phyloP scores from a whole-genome alignment of 148 eudicot genomes.

The Mesembryanthemum crystallinum region DNA sequence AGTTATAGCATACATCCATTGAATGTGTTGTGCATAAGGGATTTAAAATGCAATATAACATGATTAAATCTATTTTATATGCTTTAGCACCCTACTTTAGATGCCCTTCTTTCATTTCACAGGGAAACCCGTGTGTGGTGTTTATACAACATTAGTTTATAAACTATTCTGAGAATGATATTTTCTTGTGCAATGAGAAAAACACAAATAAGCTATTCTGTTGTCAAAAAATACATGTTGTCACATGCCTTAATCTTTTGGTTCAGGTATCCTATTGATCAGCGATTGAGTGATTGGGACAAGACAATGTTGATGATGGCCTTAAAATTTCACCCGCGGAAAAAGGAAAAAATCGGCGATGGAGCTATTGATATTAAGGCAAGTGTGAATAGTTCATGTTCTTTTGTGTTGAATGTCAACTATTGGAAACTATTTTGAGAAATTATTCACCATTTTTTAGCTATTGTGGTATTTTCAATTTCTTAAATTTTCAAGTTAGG shows the following conservation, averaged over 20 bases:
- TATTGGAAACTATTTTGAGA: neutral
- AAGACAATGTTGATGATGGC: constrained; percentile 49
- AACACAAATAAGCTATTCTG: neutral
- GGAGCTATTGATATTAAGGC: constrained; percentile 72
- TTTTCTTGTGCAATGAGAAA: neutral
- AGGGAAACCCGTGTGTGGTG: neutral
- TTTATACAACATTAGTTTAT: neutral
- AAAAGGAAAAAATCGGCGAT: constrained; percentile 66
- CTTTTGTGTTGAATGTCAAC: neutral
- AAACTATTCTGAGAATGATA: neutral
- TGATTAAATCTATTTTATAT: neutral
- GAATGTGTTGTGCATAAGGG: neutral
- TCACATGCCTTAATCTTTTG: constrained; percentile 14
- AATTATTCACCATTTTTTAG: neutral
- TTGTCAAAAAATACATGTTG: neutral
- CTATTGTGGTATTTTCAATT: neutral
- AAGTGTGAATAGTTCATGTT: constrained; percentile 12
- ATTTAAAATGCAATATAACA: neutral
- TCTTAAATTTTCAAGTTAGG: neutral
- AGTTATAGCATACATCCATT: neutral
- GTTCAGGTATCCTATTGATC: constrained; percentile 58
- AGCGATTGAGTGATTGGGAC: constrained; percentile 50
- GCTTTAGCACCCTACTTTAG: too few species aligned
- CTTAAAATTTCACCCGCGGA: constrained; percentile 66
- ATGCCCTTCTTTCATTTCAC: neutral